phyloP scores from a whole-genome alignment of 2,329 filamentous ascomycete species.

The Diaporthe eres region DNA sequence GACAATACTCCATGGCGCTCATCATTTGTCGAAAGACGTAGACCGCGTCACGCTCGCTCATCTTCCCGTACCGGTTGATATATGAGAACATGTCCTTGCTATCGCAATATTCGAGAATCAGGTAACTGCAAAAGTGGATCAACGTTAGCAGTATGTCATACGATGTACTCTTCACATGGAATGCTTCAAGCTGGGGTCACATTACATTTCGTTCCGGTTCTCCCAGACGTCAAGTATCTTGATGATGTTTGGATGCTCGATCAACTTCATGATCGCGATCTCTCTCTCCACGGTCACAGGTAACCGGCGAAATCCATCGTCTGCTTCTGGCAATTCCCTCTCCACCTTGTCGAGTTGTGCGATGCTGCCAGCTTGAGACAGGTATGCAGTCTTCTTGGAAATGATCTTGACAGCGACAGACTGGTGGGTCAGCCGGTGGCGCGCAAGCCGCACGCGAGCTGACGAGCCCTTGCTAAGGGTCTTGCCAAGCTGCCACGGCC shows the following conservation, averaged over 20 bases:
- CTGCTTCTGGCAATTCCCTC: conserved; percentile 66
- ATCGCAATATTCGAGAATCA: conserved; percentile 94
- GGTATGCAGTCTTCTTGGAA: conserved; percentile 82
- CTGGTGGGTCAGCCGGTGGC: conserved; percentile 83
- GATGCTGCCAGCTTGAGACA: conserved; percentile 88
- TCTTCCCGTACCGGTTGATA: conserved; percentile 79
- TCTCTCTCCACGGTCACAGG: conserved; percentile 94
- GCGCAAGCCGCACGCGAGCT: conserved; percentile 87
- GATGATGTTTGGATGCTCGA: conserved; percentile 95
- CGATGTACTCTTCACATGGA: not conserved
- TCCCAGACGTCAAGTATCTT: conserved; percentile 98
- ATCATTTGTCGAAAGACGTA: conserved; percentile 94
- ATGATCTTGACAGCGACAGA: conserved; percentile 96
- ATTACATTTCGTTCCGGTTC: conserved; percentile 93
- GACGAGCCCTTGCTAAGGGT: conserved; percentile 92
- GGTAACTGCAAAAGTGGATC: conserved; percentile 73
- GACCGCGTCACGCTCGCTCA: conserved; percentile 85
- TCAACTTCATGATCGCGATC: conserved; percentile 96
- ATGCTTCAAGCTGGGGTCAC: conserved; percentile 39
- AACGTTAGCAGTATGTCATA: conserved; percentile 39
- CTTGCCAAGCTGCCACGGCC: conserved; percentile 92
- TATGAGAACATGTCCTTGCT: conserved; percentile 86
- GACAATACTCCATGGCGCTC: conserved; percentile 91
- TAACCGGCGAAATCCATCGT: conserved; percentile 77
- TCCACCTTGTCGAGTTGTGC: conserved; percentile 85